Percentiles rank a stretch among this genome's conserved stretches.
Conservation (phyloP, 129 eudicot genomes). For the Heracleum sosnowskyi region DNA sequence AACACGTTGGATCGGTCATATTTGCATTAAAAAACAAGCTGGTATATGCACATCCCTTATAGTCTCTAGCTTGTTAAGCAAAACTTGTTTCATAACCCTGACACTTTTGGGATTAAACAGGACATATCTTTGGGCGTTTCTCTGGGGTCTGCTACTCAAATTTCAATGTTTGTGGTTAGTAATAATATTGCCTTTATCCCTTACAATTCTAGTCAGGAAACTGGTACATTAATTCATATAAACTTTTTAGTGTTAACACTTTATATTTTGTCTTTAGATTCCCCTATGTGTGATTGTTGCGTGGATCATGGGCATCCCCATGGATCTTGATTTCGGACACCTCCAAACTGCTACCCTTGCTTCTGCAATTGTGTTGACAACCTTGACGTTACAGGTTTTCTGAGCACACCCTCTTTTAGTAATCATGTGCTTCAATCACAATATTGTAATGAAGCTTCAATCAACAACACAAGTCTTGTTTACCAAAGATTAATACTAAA, state of each 20-base stretch:
- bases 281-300: conserved; percentile 51
- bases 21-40: conserved; percentile 82
- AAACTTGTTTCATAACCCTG: background rate
- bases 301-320: conserved; percentile 49
- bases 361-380: conserved; percentile 32
- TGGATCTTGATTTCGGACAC: conserved; percentile 49
- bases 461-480: no score
- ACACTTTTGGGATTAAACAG: conserved; percentile 14
- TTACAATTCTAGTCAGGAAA: background rate
- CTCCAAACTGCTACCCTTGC: conserved; percentile 49
- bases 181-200: background rate
- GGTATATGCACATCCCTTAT: conserved; percentile 23
- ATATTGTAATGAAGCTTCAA: no score
- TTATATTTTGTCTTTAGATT: conserved; percentile 30
- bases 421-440: no score
- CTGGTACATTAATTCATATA: background rate
- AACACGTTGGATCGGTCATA: conserved; percentile 81
- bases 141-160: conserved; percentile 65
- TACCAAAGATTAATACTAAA: no score
- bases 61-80: background rate
- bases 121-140: conserved; percentile 61
- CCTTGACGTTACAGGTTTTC: conserved; percentile 53
- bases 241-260: background rate
- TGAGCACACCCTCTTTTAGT: background rate
- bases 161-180: conserved; percentile 62